Base-by-base conservation (phyloP, 768 basidiomycete species). In the Tricholoma matsutake region DNA sequence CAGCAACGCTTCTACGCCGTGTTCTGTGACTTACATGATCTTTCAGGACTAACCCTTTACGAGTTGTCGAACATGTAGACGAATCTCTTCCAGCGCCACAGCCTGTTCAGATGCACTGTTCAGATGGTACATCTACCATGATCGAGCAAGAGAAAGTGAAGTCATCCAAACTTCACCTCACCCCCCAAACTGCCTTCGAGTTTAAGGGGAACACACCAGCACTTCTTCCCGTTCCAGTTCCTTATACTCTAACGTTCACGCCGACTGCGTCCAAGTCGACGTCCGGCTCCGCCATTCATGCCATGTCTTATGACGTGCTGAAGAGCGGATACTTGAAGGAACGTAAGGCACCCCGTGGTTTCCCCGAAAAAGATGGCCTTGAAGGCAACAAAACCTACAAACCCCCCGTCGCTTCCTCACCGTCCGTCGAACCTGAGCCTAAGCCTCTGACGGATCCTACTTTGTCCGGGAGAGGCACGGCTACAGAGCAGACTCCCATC, bases 131-230 rank as follows among this genome's bases (percentile, higher is more conserved):
- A 57, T 57, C 41, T 34, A 34, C 41, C 10, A 43, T 16, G 18
- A 57, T 57, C 16, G 41, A 57, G 25, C 56, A 57, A 47, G 41
- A 47, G 18, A 57, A 57, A 47, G 41, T 57, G 18, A 57, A 57
- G n/a, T 18, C 51, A 31, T 11, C n/a, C 29, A 43, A 45, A 14
- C 56, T 22, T 13, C 29, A 25, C 7, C 47, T 57, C 34, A 18
- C 41, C 34, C 14, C 29, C 25, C 6, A 20, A 3, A 47, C 56
- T 14, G 35, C 18, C 20, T 57, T 45, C 41, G 56, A 57, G 28
- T 57, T 57, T 28, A 47, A 34, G n/a, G 43, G 43, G 1, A 57
- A 57, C 25, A 57, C 56, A 14, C 29, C 56, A 4, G 18, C 28
- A 11, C n/a, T 57, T 16, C 56, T 57, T 13, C 56, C 56, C 11